These are phyloP conservation scores for Tephrocybe rancida DNA, from an alignment of 768 basidiomycete species.

Conservation along the genomic window DNA sequence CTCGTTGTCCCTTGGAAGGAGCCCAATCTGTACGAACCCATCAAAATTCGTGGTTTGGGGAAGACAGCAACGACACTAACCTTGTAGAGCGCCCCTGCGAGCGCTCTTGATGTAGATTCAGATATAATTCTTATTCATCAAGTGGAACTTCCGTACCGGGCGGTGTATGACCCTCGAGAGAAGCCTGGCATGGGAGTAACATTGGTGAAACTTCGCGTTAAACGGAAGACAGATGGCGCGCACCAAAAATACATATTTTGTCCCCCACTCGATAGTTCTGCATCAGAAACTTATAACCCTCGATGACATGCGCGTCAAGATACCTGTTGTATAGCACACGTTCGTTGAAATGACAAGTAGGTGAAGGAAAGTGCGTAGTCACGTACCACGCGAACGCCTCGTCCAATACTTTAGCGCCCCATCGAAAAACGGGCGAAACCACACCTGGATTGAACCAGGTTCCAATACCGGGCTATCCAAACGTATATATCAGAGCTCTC, in stretches of 20 bases:
- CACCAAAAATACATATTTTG: constrained; percentile 75
- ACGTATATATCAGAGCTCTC: background rate
- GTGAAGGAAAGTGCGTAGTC: background rate
- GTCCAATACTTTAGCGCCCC: constrained; percentile 65
- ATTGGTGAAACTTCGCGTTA: background rate
- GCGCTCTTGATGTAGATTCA: constrained; percentile 47
- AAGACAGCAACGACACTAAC: constrained; percentile 29
- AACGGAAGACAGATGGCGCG: constrained; percentile 20
- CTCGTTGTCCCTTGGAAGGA: constrained; percentile 67
- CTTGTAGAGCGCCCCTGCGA: constrained; percentile 77
- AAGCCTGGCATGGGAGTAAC: constrained; percentile 67
- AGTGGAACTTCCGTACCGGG: constrained; percentile 26
- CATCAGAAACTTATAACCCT: constrained; percentile 81
- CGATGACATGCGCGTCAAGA: constrained; percentile 69
- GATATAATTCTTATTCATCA: background rate
- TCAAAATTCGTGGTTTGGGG: background rate
- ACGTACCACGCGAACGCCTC: constrained; percentile 72
- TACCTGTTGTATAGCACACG: constrained; percentile 56
- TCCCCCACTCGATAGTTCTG: constrained; percentile 74
- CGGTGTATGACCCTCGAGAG: constrained; percentile 60
- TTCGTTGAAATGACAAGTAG: background rate
- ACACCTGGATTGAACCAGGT: constrained; percentile 62
- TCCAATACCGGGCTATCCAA: constrained; percentile 44
- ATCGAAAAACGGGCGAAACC: constrained; percentile 61
- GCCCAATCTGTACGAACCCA: constrained; percentile 53